Conservation (phyloP, 2,329 filamentous ascomycete genomes). For the Pseudogymnoascus sp. region DNA sequence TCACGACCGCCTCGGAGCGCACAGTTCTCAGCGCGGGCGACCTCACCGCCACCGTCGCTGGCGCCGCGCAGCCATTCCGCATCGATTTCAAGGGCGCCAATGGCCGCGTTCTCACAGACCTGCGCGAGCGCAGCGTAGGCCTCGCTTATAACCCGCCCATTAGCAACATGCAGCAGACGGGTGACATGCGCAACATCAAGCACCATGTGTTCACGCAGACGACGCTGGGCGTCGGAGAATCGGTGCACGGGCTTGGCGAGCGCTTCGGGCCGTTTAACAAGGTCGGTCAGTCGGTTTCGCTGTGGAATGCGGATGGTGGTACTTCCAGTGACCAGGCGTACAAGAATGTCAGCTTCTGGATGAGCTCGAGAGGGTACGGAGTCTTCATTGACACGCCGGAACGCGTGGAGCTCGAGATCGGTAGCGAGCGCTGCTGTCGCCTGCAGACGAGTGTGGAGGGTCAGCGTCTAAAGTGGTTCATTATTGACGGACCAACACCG, state of each 20-base stretch:
- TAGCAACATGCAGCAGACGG: conserved; percentile 45
- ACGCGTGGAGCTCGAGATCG: conserved; percentile 64
- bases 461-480: conserved; percentile 65
- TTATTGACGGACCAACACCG: conserved; percentile 64
- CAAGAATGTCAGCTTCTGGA: conserved; percentile 65
- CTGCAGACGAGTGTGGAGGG: conserved; percentile 63
- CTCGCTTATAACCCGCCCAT: conserved; percentile 49
- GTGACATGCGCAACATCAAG: conserved; percentile 44
- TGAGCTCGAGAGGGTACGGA: conserved; percentile 67
- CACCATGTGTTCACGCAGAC: conserved; percentile 54
- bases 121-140: conserved; percentile 49
- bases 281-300: conserved; percentile 60
- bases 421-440: conserved; percentile 64
- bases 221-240: conserved; percentile 51
- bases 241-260: conserved; percentile 68
- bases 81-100: conserved; percentile 48
- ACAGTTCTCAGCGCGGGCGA: conserved; percentile 46
- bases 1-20: conserved; percentile 36
- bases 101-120: conserved; percentile 45
- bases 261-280: conserved; percentile 72
- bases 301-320: conserved; percentile 59
- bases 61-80: conserved; percentile 44
- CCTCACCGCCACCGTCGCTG: conserved; percentile 45
- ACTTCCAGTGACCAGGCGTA: conserved; percentile 65
- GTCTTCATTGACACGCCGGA: conserved; percentile 68